phyloP scores from a whole-genome alignment of 2,329 filamentous ascomycete genomes.

The Venturia pyrina region DNA sequence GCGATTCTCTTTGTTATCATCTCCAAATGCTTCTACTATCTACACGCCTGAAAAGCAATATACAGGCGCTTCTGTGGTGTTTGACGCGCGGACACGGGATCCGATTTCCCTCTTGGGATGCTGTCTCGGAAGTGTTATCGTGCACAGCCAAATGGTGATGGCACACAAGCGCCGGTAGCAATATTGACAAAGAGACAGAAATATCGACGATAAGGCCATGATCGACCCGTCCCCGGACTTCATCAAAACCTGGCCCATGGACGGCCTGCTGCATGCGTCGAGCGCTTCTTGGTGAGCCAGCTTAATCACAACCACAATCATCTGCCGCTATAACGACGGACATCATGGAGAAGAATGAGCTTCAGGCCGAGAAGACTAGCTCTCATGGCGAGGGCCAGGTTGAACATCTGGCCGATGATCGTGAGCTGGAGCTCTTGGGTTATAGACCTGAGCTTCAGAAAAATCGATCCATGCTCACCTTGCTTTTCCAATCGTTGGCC shows the following conservation, averaged over 20 bases:
- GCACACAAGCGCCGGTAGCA: neutral
- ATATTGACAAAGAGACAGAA: neutral
- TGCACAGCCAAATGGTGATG: neutral
- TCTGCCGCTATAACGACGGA: neutral
- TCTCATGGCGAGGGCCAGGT: neutral
- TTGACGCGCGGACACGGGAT: neutral
- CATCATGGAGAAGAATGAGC: neutral
- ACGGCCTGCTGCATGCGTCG: neutral
- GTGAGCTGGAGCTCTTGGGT: slow-evolving; percentile 50
- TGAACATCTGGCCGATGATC: neutral
- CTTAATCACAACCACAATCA: neutral
- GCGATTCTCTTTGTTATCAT: too few relatives aligned
- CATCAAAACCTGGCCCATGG: neutral
- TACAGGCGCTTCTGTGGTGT: neutral
- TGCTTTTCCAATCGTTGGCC: slow-evolving; percentile 54
- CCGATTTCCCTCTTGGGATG: neutral
- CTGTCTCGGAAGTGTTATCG: neutral
- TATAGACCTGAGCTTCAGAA: slow-evolving; percentile 58
- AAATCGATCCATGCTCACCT: slow-evolving; percentile 58
- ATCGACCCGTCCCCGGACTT: neutral
- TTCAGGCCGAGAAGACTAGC: neutral
- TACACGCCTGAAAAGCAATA: neutral
- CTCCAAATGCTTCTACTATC: too few relatives aligned
- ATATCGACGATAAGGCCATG: neutral
- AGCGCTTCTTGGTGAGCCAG: neutral